Percentiles rank a stretch among this genome's conserved stretches.
These are phyloP conservation scores for Tremella fuciformis DNA, from an alignment of 768 basidiomycete species.

Conservation along the genomic window DNA sequence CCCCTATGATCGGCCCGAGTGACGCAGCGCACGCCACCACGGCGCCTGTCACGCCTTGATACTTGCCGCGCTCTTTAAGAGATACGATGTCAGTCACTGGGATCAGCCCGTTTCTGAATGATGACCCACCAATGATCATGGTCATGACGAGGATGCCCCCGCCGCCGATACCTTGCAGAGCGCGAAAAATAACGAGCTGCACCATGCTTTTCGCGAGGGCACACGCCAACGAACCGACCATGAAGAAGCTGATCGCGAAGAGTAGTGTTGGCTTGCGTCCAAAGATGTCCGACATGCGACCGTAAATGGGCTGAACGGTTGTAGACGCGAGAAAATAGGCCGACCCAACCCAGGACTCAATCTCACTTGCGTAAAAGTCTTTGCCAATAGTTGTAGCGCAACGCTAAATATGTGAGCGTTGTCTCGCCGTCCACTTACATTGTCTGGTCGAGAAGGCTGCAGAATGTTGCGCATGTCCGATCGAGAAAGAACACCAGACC, in stretches of 20 bases:
- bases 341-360: constrained; percentile 70
- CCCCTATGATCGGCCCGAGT: constrained; percentile 66
- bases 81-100: constrained; percentile 18
- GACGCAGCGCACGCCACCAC: constrained; percentile 62
- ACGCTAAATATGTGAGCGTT: background rate
- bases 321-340: constrained; percentile 63
- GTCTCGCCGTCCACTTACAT: constrained; percentile 52
- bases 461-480: constrained; percentile 62
- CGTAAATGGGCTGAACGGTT: constrained; percentile 59
- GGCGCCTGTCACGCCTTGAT: constrained; percentile 61
- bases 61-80: constrained; percentile 5
- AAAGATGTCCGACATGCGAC: constrained; percentile 30
- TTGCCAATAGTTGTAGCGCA: constrained; percentile 65
- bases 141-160: constrained; percentile 68
- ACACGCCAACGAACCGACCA: constrained; percentile 65
- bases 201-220: constrained; percentile 61
- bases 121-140: constrained; percentile 58
- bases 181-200: constrained; percentile 68
- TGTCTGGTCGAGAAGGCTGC: constrained; percentile 67
- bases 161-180: constrained; percentile 67
- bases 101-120: background rate
- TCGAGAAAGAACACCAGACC: constrained; percentile 64
- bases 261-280: constrained; percentile 53
- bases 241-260: constrained; percentile 62
- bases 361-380: constrained; percentile 64